Base-by-base conservation (phyloP, 2,329 filamentous ascomycete genomes). In the Teratosphaeria destructans region DNA sequence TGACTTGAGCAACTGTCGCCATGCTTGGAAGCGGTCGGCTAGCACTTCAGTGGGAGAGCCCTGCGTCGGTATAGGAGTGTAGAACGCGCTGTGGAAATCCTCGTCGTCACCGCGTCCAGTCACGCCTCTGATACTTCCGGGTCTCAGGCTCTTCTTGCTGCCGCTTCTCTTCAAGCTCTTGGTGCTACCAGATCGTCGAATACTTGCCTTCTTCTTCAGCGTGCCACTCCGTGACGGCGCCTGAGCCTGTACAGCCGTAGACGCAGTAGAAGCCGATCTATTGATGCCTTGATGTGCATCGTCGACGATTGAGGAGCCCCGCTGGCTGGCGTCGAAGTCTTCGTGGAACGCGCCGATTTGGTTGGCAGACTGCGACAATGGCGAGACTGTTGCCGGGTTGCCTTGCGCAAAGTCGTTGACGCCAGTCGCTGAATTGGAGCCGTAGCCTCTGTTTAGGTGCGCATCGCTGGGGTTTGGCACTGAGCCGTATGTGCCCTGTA, bases 1-100 rank as follows among this genome's bases (percentile, higher is more conserved):
- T 66, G 96, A 92, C 73, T 97, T 97, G 57, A 99, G 82, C 14
- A 96, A 82, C 77, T 95, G 96, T 68, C 94, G 85, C 94, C 94
- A 99, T 57, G 89, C 91, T 79, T 96, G 89, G 72, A 99, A 99
- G 58, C 94, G 84, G 67, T 85, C 89, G 52, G 90, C 88, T 34
- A 99, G 80, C 56, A 89, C 81, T 60, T 97, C 93, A 1, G 94
- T 97, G 2, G 94, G 94, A 57, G 86, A 91, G 3, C 90, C 90
- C 19, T 83, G 84, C 5, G 90, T 96, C 3, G 92, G 94, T 37
- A 99, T 87, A 1, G 94, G 94, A 55, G 90, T 91, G 72, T 86
- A 87, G 72, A 96, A 96, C 52, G 88, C 90, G 74, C 89, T 96
- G 71, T 92, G 88, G 65, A 81, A 79, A 71, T 90, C 85, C 61